Conservation (phyloP, 2,329 filamentous ascomycete species). For the Albophoma yamanashiensis region DNA sequence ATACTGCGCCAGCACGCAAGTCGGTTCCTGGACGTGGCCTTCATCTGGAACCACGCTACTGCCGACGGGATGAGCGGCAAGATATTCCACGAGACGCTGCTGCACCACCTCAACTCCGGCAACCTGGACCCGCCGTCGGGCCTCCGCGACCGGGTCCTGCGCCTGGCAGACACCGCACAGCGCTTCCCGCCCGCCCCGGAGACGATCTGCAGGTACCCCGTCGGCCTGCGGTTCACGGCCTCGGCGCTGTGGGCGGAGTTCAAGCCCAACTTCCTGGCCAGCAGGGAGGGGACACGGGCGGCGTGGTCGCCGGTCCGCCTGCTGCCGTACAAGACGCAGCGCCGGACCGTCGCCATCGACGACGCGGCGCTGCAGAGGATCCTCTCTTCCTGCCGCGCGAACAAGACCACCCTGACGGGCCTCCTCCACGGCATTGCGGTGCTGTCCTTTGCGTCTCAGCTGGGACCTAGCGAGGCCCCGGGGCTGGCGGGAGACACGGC, state of each 20-base stretch:
- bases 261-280: background rate
- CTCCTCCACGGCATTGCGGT: constrained; percentile 15
- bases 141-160: background rate
- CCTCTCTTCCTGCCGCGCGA: constrained; percentile 12
- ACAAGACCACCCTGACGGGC: constrained; percentile 17
- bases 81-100: constrained; percentile 17
- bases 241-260: background rate
- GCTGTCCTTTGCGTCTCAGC: constrained; percentile 10
- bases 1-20: background rate
- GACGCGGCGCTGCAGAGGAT: constrained; percentile 4
- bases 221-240: background rate
- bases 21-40: constrained; percentile 12
- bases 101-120: constrained; percentile 13
- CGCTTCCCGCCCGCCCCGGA: background rate
- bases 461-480: background rate
- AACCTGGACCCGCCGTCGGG: constrained; percentile 1
- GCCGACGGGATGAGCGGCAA: constrained; percentile 19
- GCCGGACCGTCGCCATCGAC: background rate
- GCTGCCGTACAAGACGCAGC: background rate
- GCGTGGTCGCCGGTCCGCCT: background rate
- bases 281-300: background rate
- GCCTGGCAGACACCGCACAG: background rate
- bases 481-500: constrained; percentile 6
- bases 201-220: background rate
- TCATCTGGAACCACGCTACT: constrained; percentile 15